Base-by-base conservation (phyloP, 2,329 filamentous ascomycete genomes). In the Colletotrichum sp. region DNA sequence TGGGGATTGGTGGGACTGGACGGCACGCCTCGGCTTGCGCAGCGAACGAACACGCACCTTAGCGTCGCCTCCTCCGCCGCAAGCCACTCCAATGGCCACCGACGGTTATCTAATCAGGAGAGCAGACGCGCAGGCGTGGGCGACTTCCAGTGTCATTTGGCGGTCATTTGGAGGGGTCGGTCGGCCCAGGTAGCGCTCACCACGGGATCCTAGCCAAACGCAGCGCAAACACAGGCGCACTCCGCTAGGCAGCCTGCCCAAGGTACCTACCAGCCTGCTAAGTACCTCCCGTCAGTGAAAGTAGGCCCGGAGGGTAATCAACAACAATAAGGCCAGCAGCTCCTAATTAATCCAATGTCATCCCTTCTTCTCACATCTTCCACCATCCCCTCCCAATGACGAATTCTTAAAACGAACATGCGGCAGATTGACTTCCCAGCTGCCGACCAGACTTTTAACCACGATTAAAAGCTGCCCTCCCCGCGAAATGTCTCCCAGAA, bases 401-500 rank as follows among this genome's bases (percentile, higher is more conserved):
- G 48, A 58, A 26, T 52, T 52, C 48, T 55, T 65, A 66, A 69
- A 69, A 65, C 71, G 64, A 76, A 74, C 43, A 76, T 76, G 70
- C 71, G 70, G 74, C 74, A 74, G 65, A 69, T 69, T 69, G 48
- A 74, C 74, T 66, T 76, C 48, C 30, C 28, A 58, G 10, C 48
- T 48, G 71, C 71, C 36, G 64, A n/a, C 64, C 64, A n/a, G 58
- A 74, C 26, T 52, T 65, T 69, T 18, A 21, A 26, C 58, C 65
- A 48, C 57, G 70, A 67, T 36, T 74, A 38, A 52, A 52, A 68
- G 63, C 57, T 32, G 21, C n/a, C 48, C 64, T 73, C 69, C 61
- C 15, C 32, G 60, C 72, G 66, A 76, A 77, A 88, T 88, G 86
- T 83, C 81, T 79, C 82, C 84, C 64, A 82, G 85, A 77, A 88